These are phyloP conservation scores for Thelonectria rubi DNA, from an alignment of 2,329 filamentous ascomycete species.

Conservation along the genomic window DNA sequence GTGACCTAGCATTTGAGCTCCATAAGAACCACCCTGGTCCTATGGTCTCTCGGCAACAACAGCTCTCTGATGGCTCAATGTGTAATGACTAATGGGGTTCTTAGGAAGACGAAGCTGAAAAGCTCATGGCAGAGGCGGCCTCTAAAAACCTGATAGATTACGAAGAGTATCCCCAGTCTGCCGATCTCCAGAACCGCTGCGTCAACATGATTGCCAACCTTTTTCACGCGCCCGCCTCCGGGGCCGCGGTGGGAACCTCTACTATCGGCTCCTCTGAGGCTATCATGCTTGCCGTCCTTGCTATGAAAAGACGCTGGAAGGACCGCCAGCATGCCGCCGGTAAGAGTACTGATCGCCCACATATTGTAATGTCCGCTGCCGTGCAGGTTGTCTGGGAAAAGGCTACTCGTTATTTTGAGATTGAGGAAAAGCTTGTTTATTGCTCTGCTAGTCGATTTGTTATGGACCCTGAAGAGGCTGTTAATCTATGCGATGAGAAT, in stretches of 20 bases:
- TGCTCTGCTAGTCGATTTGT: constrained; percentile 69
- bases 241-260: constrained; percentile 81
- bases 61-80: not conserved
- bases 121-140: constrained; percentile 92
- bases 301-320: constrained; percentile 96
- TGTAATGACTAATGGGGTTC: constrained; percentile 21
- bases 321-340: constrained; percentile 84
- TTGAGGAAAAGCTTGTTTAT: constrained; percentile 85
- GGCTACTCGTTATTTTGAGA: constrained; percentile 86
- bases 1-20: too few relatives aligned
- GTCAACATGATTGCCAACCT: constrained; percentile 90
- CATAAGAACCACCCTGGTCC: not conserved
- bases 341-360: constrained; percentile 82
- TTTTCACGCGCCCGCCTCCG: constrained; percentile 78
- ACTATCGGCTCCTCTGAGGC: constrained; percentile 91
- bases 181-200: constrained; percentile 90
- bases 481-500: constrained; percentile 70
- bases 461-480: constrained; percentile 70
- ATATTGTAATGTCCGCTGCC: constrained; percentile 94
- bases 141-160: constrained; percentile 96
- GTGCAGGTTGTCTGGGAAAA: constrained; percentile 99
- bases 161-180: constrained; percentile 83
- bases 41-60: not conserved
- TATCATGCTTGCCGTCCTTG: constrained; percentile 83
- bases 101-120: constrained; percentile 92